Base-by-base conservation (phyloP, 768 basidiomycete species). In the Crucibulum laeve region DNA sequence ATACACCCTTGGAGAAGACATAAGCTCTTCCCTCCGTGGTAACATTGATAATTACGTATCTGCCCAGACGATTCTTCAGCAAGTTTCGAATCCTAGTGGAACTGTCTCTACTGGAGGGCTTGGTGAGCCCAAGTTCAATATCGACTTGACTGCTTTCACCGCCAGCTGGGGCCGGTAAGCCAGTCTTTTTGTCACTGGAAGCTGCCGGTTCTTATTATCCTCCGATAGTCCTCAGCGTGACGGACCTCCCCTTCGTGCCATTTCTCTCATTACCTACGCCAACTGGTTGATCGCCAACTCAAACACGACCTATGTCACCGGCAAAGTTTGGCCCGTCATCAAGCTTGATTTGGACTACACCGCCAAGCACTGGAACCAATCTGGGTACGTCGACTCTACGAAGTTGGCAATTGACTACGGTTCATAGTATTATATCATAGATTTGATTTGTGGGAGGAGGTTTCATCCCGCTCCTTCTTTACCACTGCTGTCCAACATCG, bases 401-500 rank as follows among this genome's bases (percentile, higher is more conserved):
- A 40, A 10, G 8, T 26, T 7, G 25, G 23, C 49, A 49, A 36
- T 17, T 24, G 19, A 17, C n/a, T 11, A 14, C 38, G 46, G 15
- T 34, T 24, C 5, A n/a, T 1, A 11, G 25, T 4, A 23, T 45
- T 8, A 18, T 25, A 32, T 21, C 5, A 38, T 40, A 40, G 80
- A 3, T 86, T 81, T 55, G 85, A 89, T 57, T 67, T 87, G 1
- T 88, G 86, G 84, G 84, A 87, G 56, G 84, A 88, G 58, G 61
- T 87, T 22, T 55, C 65, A 2, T 83, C 83, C 0, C 77, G 79
- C 15, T 88, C 85, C 3, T 92, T 88, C 71, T 91, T 87, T 59
- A 91, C 90, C 4, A 77, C 84, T 0, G 82, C 83, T 3, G 80
- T 83, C 1, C 89, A 90, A 51, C 86, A 89, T 55, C 79, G 81